A percentile compares a stretch with the other conserved stretches of the same genome.
Conservation (phyloP, 495 filamentous ascomycete genomes). For the Ascodesmis nigricans region DNA sequence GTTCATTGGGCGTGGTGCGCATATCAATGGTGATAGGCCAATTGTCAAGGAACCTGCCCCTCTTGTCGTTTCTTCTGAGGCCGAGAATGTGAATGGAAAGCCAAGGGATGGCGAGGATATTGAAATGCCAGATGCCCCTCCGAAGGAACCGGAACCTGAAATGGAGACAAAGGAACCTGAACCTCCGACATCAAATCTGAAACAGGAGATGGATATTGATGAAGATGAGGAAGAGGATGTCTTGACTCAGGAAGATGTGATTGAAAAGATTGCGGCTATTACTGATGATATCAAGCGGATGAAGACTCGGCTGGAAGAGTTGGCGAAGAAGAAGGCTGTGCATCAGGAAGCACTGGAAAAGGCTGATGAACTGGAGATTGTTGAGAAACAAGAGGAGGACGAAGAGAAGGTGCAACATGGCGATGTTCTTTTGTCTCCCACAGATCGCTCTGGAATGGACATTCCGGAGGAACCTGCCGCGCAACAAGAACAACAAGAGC, state of each 20-base stretch:
- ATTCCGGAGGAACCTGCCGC: conserved; percentile 9
- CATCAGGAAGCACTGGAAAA: conserved; percentile 9
- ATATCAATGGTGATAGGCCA: conserved; percentile 8
- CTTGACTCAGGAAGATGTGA: conserved; percentile 18
- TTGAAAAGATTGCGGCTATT: conserved; percentile 15
- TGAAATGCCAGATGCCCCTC: conserved; percentile 7
- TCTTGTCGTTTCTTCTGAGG: no score
- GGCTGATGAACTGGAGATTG: conserved; percentile 3
- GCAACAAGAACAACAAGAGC: conserved; percentile 11
- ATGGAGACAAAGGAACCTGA: background rate
- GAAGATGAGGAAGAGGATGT: conserved; percentile 18
- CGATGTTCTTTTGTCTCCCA: no score
- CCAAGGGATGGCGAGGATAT: no score
- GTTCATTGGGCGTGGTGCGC: conserved; percentile 8
- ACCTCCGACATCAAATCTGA: conserved; percentile 9
- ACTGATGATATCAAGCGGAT: conserved; percentile 13
- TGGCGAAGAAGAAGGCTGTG: conserved; percentile 8
- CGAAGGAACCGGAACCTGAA: conserved; percentile 4
- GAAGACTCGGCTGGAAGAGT: conserved; percentile 8
- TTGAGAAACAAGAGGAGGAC: conserved; percentile 9
- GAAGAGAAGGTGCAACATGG: conserved; percentile 9
- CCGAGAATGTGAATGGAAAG: no score
- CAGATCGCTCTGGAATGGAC: conserved; percentile 8
- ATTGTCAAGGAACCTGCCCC: conserved; percentile 11
- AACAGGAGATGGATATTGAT: conserved; percentile 12